A percentile compares a stretch with the other conserved stretches of the same genome.
Conservation (phyloP, 78 protist genomes). For the Speleostelium caveatum region DNA sequence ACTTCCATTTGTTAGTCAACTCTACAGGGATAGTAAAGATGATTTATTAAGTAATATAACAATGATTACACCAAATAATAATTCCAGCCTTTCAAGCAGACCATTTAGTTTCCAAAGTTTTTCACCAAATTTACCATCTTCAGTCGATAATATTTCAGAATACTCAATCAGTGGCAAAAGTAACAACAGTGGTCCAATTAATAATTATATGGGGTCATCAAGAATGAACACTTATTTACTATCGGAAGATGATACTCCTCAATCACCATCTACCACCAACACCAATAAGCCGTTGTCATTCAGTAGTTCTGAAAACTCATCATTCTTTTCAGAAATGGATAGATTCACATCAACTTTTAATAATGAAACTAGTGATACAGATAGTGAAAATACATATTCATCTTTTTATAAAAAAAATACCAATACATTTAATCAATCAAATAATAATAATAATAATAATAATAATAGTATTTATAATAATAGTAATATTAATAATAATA, state of each 20-base stretch:
- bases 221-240: too few relatives aligned
- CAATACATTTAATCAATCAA: background rate
- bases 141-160: too few relatives aligned
- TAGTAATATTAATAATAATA: slow-evolving; percentile 9
- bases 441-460: slow-evolving; percentile 1
- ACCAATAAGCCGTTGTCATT: background rate
- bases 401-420: background rate
- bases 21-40: slow-evolving; percentile 32
- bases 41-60: too few relatives aligned
- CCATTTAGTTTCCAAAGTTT: too few relatives aligned
- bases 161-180: too few relatives aligned
- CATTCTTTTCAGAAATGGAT: background rate
- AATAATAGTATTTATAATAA: too few relatives aligned
- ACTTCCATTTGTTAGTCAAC: slow-evolving; percentile 1
- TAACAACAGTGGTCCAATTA: background rate
- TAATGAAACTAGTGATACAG: background rate
- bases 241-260: background rate
- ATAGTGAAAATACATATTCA: background rate
- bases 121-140: too few relatives aligned
- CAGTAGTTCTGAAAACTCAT: background rate
- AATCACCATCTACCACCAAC: background rate
- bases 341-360: background rate
- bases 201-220: background rate
- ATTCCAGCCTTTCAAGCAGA: too few relatives aligned
- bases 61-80: too few relatives aligned